Evolutionary conservation across 208 protist genomes (phyloP).

Genomic region (Trypanosoma brucei): DNA sequence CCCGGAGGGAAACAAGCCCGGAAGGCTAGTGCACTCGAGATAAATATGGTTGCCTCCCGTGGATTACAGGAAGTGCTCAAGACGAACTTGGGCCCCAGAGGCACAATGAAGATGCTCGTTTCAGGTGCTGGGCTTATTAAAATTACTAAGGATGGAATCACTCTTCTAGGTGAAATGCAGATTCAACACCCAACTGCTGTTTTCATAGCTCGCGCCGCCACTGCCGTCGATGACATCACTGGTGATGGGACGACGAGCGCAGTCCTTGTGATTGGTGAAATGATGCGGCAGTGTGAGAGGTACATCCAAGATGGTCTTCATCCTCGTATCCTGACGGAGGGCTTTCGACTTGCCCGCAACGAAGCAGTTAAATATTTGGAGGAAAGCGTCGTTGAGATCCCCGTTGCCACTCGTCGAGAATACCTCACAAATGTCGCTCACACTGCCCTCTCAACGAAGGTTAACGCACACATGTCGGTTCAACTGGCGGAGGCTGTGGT

Average conservation of each 20-base stretch:
- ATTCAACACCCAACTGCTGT: conserved; percentile 99
- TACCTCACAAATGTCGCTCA: conserved; percentile 94
- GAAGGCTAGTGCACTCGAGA: conserved; percentile 90
- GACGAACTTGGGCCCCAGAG: conserved; percentile 99
- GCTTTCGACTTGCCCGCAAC: conserved; percentile 95
- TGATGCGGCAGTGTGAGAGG: conserved; percentile 97
- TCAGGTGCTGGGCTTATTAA: conserved; percentile 98
- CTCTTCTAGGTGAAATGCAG: conserved; percentile 99
- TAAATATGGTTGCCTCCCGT: conserved; percentile 99
- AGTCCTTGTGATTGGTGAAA: conserved; percentile 99
- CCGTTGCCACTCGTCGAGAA: conserved; percentile 75
- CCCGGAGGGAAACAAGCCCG: conserved; percentile 79
- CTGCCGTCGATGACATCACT: conserved; percentile 99
- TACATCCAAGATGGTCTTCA: conserved; percentile 99
- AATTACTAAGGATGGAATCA: conserved; percentile 99
- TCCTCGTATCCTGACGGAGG: conserved; percentile 96
- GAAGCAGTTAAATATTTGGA: conserved; percentile 92
- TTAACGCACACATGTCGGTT: conserved; percentile 63
- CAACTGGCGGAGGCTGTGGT: conserved; percentile 93
- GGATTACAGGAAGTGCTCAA: conserved; percentile 98
- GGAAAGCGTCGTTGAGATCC: conserved; percentile 61
- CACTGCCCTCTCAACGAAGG: conserved; percentile 96
- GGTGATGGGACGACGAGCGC: conserved; percentile 99
- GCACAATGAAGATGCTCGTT: conserved; percentile 99
- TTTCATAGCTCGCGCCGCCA: conserved; percentile 98